These are phyloP conservation scores for Rhodotorula toruloides DNA, from an alignment of 768 basidiomycete species.

Conservation along the genomic window DNA sequence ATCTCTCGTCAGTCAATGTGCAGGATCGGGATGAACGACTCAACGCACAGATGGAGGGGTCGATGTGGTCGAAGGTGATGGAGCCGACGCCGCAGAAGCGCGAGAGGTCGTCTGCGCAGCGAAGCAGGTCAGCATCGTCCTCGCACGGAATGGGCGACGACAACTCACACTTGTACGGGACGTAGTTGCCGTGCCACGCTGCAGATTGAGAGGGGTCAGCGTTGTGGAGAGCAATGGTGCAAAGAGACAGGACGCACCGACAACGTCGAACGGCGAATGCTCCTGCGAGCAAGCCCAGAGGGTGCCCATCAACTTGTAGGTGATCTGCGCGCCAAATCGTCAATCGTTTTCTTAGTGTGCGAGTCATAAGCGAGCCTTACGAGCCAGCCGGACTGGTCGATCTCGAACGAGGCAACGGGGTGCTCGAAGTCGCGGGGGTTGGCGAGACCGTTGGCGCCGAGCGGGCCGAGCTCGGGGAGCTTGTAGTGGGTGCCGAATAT, in stretches of 20 bases:
- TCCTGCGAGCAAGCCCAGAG: constrained; percentile 32
- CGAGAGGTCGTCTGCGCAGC: constrained; percentile 2
- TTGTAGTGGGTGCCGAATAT: constrained; percentile 62
- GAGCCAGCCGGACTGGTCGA: constrained; percentile 60
- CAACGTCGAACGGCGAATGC: constrained; percentile 62
- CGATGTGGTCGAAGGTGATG: constrained; percentile 63
- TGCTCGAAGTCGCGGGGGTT: constrained; percentile 59
- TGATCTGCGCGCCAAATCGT: constrained; percentile 61
- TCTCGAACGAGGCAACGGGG: constrained; percentile 62
- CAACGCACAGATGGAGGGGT: constrained; percentile 54
- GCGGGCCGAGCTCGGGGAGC: constrained; percentile 62
- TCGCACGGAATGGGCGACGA: background rate
- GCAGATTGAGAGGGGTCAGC: background rate
- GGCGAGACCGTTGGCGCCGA: constrained; percentile 64
- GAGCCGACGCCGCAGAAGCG: constrained; percentile 54
- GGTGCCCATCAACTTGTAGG: constrained; percentile 52
- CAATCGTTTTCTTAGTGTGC: constrained; percentile 46
- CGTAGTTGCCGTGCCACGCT: constrained; percentile 48
- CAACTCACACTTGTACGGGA: constrained; percentile 54
- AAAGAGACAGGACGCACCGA: constrained; percentile 47
- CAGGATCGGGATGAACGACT: background rate
- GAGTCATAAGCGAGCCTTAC: background rate
- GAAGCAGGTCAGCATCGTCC: background rate
- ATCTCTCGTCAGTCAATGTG: too few relatives aligned
- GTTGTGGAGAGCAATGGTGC: background rate